Percentiles rank a stretch among this genome's conserved stretches.
Conservation (phyloP, 2,329 filamentous ascomycete genomes). For the Diplodia sapinea region DNA sequence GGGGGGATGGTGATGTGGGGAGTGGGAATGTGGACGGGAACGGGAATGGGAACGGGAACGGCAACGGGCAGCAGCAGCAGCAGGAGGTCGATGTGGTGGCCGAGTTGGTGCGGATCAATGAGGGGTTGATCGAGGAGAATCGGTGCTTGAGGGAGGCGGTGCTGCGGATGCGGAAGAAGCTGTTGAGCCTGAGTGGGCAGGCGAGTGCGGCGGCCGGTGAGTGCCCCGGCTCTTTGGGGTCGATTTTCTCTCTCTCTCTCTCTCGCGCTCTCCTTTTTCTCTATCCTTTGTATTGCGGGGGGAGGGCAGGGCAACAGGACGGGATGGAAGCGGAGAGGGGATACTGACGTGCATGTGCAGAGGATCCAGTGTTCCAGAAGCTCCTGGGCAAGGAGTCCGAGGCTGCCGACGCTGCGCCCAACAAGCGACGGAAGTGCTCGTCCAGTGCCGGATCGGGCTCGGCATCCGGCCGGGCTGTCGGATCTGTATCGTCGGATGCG, state of each 20-base stretch:
- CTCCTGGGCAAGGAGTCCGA: conserved; percentile 21
- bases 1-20: not conserved
- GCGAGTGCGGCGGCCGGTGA: conserved; percentile 24
- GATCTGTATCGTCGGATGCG: conserved; percentile 9
- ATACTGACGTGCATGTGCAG: not conserved
- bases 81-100: conserved; percentile 2
- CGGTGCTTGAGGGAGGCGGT: conserved; percentile 16
- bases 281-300: not conserved
- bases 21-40: not conserved
- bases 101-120: conserved; percentile 1
- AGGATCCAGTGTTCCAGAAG: conserved; percentile 26
- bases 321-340: not conserved
- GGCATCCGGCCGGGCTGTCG: not conserved
- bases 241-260: not conserved
- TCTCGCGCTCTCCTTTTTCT: not conserved
- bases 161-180: conserved; percentile 24
- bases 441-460: not conserved
- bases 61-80: too few species aligned
- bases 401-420: not conserved
- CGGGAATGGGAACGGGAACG: too few species aligned
- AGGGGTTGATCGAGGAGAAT: conserved; percentile 23
- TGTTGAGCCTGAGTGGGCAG: conserved; percentile 22
- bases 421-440: conserved; percentile 18
- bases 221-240: not conserved
- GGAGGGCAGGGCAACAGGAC: not conserved